Evolutionary conservation across 768 basidiomycete genomes (phyloP), one percentile per base, ranked within the genome.

Genomic region (Suillus clintonianus): DNA sequence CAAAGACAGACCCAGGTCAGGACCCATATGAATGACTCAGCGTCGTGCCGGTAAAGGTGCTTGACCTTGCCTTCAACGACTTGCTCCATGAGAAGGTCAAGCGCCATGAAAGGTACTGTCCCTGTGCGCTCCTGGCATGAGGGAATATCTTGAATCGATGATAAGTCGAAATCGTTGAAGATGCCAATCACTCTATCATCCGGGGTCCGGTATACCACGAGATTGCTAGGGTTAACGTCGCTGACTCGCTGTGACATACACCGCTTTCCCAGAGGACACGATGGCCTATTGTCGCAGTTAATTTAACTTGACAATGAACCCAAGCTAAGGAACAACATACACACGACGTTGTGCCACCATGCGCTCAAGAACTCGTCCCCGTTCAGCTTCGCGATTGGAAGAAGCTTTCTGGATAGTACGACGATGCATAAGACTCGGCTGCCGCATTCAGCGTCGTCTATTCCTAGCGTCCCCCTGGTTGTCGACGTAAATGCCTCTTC

Each of bases 161-260:
- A 60, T 43, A 34, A 62, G 39, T 67, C 66, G 9, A 58, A 67
- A 36, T 67, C 60, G 41, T 64, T 67, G 8, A 67, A 47, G 13
- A 67, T 64, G 9, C 65, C 65, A n/a, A 53, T 60, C 10, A 48
- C 36, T 17, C 27, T 17, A 22, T 41, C 58, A 27, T 50, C 27
- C 7, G 1, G 7, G 19, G 39, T 43, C 22, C 39, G 37, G 36
- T 64, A 53, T 24, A 34, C 65, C 66, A 65, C 60, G n/a, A 65
- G 56, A 34, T 65, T 67, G 37, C 27, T 45, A 32, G 41, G 27
- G 48, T 64, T 67, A 30, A 67, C 24, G 42, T 67, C 64, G 5
- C 66, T 19, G n/a, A n/a, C n/a, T n/a, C n/a, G n/a, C n/a, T n/a
- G n/a, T n/a, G n/a, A n/a, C n/a, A n/a, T n/a, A n/a, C 34, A 4